These are phyloP conservation scores for Apiospora malaysiana DNA, from an alignment of 2,329 filamentous ascomycete species.

Conservation along the genomic window DNA sequence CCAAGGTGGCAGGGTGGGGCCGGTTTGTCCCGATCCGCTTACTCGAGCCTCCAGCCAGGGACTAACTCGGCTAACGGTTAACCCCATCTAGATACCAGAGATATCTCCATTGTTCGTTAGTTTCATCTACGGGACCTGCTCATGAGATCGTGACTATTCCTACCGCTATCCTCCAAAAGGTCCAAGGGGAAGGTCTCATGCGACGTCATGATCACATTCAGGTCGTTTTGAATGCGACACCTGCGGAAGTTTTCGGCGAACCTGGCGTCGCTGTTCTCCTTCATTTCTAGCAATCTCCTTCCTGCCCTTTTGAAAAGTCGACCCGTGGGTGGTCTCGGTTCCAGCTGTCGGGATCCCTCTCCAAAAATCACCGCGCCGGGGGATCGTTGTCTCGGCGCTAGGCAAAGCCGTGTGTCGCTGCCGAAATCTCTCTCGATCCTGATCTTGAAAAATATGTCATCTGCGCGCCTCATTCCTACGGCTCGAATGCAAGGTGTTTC, in stretches of 20 bases:
- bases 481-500: neutral
- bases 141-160: slow-evolving; percentile 5
- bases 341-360: neutral
- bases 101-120: no score
- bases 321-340: neutral
- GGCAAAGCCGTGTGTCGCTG: neutral
- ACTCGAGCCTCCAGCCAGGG: neutral
- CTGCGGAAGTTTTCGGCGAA: neutral
- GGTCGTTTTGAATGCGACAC: neutral
- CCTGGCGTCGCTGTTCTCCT: neutral
- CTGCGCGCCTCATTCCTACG: no score
- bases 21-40: slow-evolving; percentile 11
- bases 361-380: neutral
- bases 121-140: neutral
- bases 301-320: neutral
- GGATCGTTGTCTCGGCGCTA: neutral
- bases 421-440: neutral
- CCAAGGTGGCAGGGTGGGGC: neutral
- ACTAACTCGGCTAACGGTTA: neutral
- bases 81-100: neutral
- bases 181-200: neutral
- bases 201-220: neutral
- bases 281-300: neutral
- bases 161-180: neutral
- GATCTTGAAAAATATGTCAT: neutral